Evolutionary conservation across 805 yeast genomes (phyloP).

Genomic region (Kodamaea sagamina): DNA sequence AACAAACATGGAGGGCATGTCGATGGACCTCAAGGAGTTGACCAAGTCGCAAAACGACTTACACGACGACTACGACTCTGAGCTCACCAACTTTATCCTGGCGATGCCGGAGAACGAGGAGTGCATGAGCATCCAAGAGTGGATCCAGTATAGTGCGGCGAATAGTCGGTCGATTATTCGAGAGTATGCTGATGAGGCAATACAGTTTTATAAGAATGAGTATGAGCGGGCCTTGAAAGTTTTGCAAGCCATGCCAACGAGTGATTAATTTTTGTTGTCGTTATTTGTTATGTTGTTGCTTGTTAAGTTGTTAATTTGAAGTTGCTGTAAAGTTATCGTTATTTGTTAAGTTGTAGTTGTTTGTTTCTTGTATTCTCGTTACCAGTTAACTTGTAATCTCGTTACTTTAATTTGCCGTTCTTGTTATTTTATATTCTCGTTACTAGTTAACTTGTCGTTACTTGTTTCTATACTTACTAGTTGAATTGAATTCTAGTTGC

Average conservation of each 20-base stretch:
- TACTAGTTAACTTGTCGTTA: too few relatives aligned
- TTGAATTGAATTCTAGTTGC: too few relatives aligned
- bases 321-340: too few relatives aligned
- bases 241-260: conserved; percentile 37
- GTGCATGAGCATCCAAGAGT: conserved; percentile 66
- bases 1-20: conserved; percentile 35
- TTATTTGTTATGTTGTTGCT: too few relatives aligned
- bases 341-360: too few relatives aligned
- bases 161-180: conserved; percentile 53
- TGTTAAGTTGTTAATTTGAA: too few relatives aligned
- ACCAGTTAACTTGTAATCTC: too few relatives aligned
- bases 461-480: too few relatives aligned
- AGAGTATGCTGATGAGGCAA: conserved; percentile 48
- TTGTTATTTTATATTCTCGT: too few relatives aligned
- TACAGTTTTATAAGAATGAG: conserved; percentile 49
- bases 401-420: too few relatives aligned
- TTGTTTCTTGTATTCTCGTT: too few relatives aligned
- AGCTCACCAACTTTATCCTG: conserved; percentile 60
- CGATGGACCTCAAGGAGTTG: conserved; percentile 35
- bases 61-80: conserved; percentile 66
- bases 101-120: conserved; percentile 72
- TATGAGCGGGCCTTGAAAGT: conserved; percentile 50
- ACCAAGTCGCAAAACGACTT: conserved; percentile 42
- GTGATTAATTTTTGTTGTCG: conserved; percentile 6
- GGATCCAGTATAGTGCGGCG: conserved; percentile 60